Evolutionary conservation across 2,329 filamentous ascomycete genomes (phyloP).

Genomic region (Zasmidium cellare): DNA sequence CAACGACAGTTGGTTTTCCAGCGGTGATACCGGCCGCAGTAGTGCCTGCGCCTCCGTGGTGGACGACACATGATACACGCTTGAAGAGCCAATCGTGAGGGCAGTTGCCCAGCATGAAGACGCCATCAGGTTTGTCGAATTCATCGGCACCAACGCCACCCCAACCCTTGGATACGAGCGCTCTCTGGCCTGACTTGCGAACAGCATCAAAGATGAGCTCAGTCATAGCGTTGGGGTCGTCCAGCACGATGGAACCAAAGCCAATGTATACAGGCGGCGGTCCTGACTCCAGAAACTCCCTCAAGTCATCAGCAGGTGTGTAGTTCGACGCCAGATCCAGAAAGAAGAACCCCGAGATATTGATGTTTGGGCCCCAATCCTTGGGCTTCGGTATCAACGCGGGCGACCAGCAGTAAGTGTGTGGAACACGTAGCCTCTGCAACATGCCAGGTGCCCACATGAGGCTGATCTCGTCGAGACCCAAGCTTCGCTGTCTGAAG

Average conservation of each 20-base stretch:
- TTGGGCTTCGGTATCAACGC: constrained; percentile 74
- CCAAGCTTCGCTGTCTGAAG: constrained; percentile 73
- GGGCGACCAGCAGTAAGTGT: constrained; percentile 91
- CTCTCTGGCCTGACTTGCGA: constrained; percentile 50
- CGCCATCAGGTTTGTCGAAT: constrained; percentile 40
- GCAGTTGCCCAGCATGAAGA: constrained; percentile 56
- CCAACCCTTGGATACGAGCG: constrained; percentile 58
- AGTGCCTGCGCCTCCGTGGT: constrained; percentile 62
- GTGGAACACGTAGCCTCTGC: constrained; percentile 72
- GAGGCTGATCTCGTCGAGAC: constrained; percentile 73
- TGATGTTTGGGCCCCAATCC: constrained; percentile 72
- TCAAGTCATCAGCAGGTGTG: constrained; percentile 64
- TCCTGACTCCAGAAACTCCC: constrained; percentile 65
- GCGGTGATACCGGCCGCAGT: constrained; percentile 56
- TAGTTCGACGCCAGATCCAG: constrained; percentile 67
- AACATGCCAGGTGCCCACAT: constrained; percentile 83
- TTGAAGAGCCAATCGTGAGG: constrained; percentile 62
- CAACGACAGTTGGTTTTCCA: constrained; percentile 54
- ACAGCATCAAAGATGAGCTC: constrained; percentile 72
- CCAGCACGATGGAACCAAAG: constrained; percentile 80
- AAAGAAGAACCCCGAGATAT: constrained; percentile 76
- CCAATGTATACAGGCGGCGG: constrained; percentile 78
- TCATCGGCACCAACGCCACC: constrained; percentile 46
- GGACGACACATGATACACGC: constrained; percentile 55
- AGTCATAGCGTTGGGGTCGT: constrained; percentile 71